Percentiles rank a stretch among this genome's conserved stretches.
Conservation (phyloP, 805 yeast species). For the Barnettozyma botsteinii region DNA sequence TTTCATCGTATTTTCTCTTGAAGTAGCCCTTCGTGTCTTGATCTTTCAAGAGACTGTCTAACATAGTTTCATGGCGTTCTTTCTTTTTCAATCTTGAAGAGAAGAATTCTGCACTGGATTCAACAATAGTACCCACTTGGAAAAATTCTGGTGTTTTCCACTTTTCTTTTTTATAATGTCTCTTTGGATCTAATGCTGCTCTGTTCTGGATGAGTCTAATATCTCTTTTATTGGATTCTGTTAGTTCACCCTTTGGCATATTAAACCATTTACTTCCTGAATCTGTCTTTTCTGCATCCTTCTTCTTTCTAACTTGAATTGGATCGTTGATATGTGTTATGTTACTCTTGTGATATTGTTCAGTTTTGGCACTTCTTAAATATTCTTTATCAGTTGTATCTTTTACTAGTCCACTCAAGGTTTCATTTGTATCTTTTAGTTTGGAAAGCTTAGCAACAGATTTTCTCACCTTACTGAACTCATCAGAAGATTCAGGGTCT, state of each 20-base stretch:
- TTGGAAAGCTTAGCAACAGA: conserved; percentile 36
- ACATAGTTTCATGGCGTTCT: conserved; percentile 70
- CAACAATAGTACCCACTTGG: conserved; percentile 84
- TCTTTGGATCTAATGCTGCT: conserved; percentile 88
- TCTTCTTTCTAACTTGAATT: conserved; percentile 25
- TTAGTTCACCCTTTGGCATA: conserved; percentile 69
- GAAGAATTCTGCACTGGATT: conserved; percentile 75
- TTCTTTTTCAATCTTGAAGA: conserved; percentile 59
- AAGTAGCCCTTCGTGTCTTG: conserved; percentile 66
- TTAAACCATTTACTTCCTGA: conserved; percentile 73
- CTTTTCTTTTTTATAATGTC: conserved; percentile 86
- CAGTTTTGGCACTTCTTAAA: conserved; percentile 12
- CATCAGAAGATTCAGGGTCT: conserved; percentile 13
- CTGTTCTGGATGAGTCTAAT: conserved; percentile 75
- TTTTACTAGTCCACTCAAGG: conserved; percentile 8
- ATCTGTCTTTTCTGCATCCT: conserved; percentile 14
- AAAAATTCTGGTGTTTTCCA: conserved; percentile 75
- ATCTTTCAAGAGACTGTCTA: conserved; percentile 79
- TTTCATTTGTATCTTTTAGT: conserved; percentile 22
- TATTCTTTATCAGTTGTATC: conserved; percentile 23
- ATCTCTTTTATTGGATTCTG: conserved; percentile 70
- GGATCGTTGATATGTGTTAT: conserved; percentile 43
- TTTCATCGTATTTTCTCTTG: conserved; percentile 76
- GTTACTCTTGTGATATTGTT: conserved; percentile 15
- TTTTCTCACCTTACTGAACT: conserved; percentile 32